These are phyloP conservation scores for Trametes coccinea DNA, from an alignment of 768 basidiomycete species.

Conservation along the genomic window DNA sequence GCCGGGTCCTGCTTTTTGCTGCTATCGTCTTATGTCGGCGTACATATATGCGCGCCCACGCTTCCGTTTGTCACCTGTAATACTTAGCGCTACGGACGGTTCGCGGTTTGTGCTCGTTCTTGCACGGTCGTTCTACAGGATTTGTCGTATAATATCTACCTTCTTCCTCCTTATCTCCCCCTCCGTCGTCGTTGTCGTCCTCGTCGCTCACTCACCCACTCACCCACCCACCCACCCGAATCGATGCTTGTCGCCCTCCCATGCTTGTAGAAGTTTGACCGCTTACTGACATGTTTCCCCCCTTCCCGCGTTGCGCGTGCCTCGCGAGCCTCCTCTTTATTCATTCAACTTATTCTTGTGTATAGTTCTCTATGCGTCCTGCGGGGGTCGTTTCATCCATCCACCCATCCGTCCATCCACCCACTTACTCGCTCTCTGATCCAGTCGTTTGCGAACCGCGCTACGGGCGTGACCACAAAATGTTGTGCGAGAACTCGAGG, in stretches of 20 bases:
- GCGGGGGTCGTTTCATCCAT: no score
- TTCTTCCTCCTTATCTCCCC: neutral
- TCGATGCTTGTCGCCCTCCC: neutral
- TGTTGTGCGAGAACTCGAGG: no score
- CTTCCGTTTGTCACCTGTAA: neutral
- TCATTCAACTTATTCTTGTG: conserved; percentile 16
- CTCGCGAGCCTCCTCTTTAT: conserved; percentile 7
- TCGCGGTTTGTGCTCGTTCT: neutral
- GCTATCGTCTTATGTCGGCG: no score
- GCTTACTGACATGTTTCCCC: neutral
- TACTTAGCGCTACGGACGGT: conserved; percentile 1
- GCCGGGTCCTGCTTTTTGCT: no score
- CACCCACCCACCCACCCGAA: neutral
- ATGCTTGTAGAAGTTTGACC: no score
- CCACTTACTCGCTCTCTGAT: no score
- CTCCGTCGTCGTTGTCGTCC: neutral
- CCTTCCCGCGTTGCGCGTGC: neutral
- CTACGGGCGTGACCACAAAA: no score
- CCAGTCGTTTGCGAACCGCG: no score
- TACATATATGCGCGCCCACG: no score
- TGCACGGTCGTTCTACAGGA: conserved; percentile 5
- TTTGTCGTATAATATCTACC: conserved; percentile 6
- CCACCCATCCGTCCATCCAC: no score
- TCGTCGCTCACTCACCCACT: neutral
- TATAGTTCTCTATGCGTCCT: no score